A percentile compares a stretch with the other conserved stretches of the same genome.
phyloP scores from a whole-genome alignment of 257 asterid genomes.

The Solanum medicagineum region DNA sequence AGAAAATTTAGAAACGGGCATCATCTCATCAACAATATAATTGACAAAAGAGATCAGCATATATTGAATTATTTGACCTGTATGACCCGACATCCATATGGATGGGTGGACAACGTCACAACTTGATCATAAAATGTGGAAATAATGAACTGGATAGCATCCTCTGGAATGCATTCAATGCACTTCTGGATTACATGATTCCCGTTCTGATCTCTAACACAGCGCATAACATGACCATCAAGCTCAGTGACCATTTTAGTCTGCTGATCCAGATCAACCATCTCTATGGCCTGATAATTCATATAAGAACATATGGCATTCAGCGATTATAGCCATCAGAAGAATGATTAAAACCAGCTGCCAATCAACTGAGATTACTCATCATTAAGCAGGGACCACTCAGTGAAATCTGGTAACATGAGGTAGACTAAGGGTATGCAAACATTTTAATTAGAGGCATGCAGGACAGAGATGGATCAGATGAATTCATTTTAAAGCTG shows the following conservation, averaged over 20 bases:
- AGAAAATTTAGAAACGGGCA: constrained; percentile 7
- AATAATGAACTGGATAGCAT: constrained; percentile 48
- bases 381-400: not conserved
- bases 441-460: not conserved
- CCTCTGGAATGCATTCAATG: constrained; percentile 74
- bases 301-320: not conserved
- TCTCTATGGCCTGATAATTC: constrained; percentile 58
- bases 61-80: constrained; percentile 31
- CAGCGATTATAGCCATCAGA: not conserved
- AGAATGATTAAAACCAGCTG: not conserved
- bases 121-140: constrained; percentile 54
- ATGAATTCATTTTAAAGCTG: not conserved
- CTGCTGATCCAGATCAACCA: constrained; percentile 61
- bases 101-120: constrained; percentile 63
- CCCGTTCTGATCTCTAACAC: constrained; percentile 85
- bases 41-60: not conserved
- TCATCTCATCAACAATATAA: not conserved
- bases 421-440: not conserved
- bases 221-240: constrained; percentile 69
- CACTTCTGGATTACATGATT: constrained; percentile 85
- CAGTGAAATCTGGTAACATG: not conserved
- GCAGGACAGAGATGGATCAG: not conserved
- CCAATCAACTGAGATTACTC: not conserved
- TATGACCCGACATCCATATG: constrained; percentile 86
- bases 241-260: constrained; percentile 65